Evolutionary conservation across 768 basidiomycete genomes (phyloP).

Genomic region (Termitomyces sp.): DNA sequence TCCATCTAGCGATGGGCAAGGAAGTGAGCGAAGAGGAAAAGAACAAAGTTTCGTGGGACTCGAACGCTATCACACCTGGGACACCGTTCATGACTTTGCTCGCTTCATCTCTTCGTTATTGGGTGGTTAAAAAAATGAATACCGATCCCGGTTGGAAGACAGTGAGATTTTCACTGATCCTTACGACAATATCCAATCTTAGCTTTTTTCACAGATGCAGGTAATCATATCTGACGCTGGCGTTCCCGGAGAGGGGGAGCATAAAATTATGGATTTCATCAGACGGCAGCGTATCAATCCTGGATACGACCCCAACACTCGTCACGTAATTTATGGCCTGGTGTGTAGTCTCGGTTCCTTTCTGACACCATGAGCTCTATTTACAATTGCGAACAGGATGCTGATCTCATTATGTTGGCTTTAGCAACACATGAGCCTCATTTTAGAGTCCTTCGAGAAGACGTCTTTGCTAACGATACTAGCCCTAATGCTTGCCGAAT

Average conservation of each 20-base stretch:
- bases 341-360: slow-evolving; percentile 42
- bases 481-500: slow-evolving; percentile 80
- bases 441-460: slow-evolving; percentile 96
- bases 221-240: slow-evolving; percentile 96
- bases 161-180: slow-evolving; percentile 42
- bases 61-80: slow-evolving; percentile 97
- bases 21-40: slow-evolving; percentile 76
- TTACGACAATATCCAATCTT: not conserved
- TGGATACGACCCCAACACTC: slow-evolving; percentile 93
- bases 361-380: slow-evolving; percentile 5
- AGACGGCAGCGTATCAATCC: slow-evolving; percentile 83
- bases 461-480: slow-evolving; percentile 87
- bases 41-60: slow-evolving; percentile 90
- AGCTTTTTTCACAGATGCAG: slow-evolving; percentile 60
- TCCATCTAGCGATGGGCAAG: slow-evolving; percentile 87
- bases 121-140: slow-evolving; percentile 95
- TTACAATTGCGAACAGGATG: slow-evolving; percentile 59
- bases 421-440: slow-evolving; percentile 98
- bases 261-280: slow-evolving; percentile 99
- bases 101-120: slow-evolving; percentile 86
- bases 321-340: slow-evolving; percentile 96
- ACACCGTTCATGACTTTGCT: slow-evolving; percentile 98
- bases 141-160: slow-evolving; percentile 95
- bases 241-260: slow-evolving; percentile 98
- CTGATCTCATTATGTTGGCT: slow-evolving; percentile 98